Conservation (phyloP, 2,329 filamentous ascomycete species). For the Neonectria coccinea region DNA sequence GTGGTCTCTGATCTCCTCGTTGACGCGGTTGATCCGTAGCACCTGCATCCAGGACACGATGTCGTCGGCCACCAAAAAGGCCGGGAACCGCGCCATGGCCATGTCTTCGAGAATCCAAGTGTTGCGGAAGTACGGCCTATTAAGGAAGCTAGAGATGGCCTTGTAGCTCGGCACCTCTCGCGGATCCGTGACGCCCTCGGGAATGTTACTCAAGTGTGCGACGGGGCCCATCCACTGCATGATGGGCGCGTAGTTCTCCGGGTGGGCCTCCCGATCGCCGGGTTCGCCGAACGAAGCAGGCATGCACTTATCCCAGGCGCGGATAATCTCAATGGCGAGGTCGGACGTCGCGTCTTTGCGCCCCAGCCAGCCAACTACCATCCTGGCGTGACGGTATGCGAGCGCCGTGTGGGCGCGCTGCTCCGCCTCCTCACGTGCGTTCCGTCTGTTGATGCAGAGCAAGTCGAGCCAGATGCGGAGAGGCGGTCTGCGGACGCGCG, state of each 20-base stretch:
- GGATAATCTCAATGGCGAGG: constrained; percentile 39
- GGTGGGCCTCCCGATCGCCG: constrained; percentile 37
- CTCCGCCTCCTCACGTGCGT: constrained; percentile 34
- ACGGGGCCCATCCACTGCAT: constrained; percentile 42
- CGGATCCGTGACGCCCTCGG: constrained; percentile 38
- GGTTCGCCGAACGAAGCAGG: constrained; percentile 37
- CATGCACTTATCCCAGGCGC: constrained; percentile 42
- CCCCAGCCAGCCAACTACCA: constrained; percentile 41
- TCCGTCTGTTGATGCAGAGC: constrained; percentile 36
- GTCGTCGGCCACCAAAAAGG: constrained; percentile 38
- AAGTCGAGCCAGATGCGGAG: constrained; percentile 40
- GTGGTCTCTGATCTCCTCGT: constrained; percentile 41
- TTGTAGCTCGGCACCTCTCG: constrained; percentile 40
- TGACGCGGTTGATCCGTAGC: constrained; percentile 40
- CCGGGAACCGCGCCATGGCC: constrained; percentile 37
- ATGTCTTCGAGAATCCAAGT: constrained; percentile 43
- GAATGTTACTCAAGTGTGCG: constrained; percentile 40
- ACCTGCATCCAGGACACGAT: constrained; percentile 45
- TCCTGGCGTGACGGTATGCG: constrained; percentile 36
- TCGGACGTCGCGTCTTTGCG: constrained; percentile 37
- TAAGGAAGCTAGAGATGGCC: constrained; percentile 38
- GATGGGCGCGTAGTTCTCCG: constrained; percentile 37
- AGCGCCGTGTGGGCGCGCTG: constrained; percentile 37
- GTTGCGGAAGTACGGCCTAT: constrained; percentile 40
- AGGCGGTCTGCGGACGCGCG: constrained; percentile 25